These are phyloP conservation scores for Xylariaceae sp. DNA, from an alignment of 2,329 filamentous ascomycete genomes.

Conservation along the genomic window DNA sequence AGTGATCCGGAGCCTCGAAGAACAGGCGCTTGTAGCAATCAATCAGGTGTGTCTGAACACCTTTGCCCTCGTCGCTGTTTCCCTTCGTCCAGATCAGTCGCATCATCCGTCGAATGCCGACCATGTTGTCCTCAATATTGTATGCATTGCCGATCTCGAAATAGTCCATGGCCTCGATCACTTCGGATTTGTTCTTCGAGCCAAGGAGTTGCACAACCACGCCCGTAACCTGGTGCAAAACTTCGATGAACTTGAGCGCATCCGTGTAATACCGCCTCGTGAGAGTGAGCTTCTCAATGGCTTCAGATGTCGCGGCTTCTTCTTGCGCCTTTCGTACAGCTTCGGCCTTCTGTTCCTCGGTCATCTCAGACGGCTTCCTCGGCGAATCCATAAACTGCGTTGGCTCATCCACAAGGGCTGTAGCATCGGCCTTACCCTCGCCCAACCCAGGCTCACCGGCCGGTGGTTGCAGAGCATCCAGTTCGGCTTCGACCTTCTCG, in stretches of 20 bases:
- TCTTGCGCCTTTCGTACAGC: constrained; percentile 75
- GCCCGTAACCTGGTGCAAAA: constrained; percentile 75
- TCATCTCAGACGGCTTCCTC: constrained; percentile 49
- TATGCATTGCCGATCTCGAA: constrained; percentile 94
- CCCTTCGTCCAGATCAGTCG: constrained; percentile 98
- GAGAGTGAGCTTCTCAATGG: constrained; percentile 79
- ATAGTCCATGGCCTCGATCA: constrained; percentile 98
- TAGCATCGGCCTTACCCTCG: constrained; percentile 60
- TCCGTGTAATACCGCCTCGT: constrained; percentile 91
- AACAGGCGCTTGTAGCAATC: constrained; percentile 95
- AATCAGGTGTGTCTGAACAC: constrained; percentile 92
- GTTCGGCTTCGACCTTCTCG: constrained; percentile 74
- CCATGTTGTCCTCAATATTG: constrained; percentile 87
- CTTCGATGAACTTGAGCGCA: constrained; percentile 87
- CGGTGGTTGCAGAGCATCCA: constrained; percentile 76
- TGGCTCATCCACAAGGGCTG: constrained; percentile 77
- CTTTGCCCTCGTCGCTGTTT: constrained; percentile 98
- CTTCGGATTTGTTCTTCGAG: constrained; percentile 95
- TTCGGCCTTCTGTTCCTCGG: constrained; percentile 69
- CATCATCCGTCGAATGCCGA: constrained; percentile 91
- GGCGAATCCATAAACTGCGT: constrained; percentile 66
- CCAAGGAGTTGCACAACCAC: constrained; percentile 82
- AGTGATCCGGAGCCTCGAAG: constrained; percentile 88
- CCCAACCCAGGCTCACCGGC: constrained; percentile 66
- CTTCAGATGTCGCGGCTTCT: constrained; percentile 82